Conservation (phyloP, 1,284 basidiomycete species). For the Trametes sp. region DNA sequence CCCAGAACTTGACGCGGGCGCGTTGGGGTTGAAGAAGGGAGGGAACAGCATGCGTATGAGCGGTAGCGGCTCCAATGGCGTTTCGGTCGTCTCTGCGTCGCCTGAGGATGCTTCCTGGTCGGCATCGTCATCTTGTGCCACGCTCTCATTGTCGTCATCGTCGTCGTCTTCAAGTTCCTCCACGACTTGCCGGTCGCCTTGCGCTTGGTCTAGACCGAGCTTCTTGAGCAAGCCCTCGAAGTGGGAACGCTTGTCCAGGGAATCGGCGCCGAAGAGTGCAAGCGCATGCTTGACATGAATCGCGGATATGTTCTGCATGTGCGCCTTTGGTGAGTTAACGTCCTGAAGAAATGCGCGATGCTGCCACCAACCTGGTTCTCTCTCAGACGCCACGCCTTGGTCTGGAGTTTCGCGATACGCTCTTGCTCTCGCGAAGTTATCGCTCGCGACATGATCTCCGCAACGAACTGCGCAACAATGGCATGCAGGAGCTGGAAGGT, state of each 20-base stretch:
- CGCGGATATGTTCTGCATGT: slow-evolving; percentile 42
- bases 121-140: background rate
- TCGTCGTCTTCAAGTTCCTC: slow-evolving; percentile 1
- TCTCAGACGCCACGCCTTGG: slow-evolving; percentile 61
- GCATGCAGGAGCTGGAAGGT: slow-evolving; percentile 47
- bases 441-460: slow-evolving; percentile 55
- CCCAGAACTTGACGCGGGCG: slow-evolving; percentile 22
- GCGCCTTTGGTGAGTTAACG: background rate
- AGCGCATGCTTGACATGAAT: slow-evolving; percentile 55
- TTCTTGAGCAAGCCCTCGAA: slow-evolving; percentile 42
- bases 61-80: slow-evolving; percentile 6
- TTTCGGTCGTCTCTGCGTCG: slow-evolving; percentile 26
- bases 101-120: slow-evolving; percentile 11
- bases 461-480: slow-evolving; percentile 58
- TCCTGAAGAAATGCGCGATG: background rate
- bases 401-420: slow-evolving; percentile 57
- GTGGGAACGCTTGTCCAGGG: slow-evolving; percentile 42
- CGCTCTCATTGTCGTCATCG: slow-evolving; percentile 9
- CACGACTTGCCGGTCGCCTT: slow-evolving; percentile 24
- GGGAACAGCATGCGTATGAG: slow-evolving; percentile 37
- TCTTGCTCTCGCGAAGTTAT: slow-evolving; percentile 66
- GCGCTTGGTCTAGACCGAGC: slow-evolving; percentile 26
- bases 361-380: slow-evolving; percentile 37
- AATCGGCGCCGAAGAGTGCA: slow-evolving; percentile 47
- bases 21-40: slow-evolving; percentile 34